Percentiles rank a stretch among this genome's conserved stretches.
phyloP scores from a whole-genome alignment of 495 filamentous ascomycete species.

The Talaromyces trachyspermus region DNA sequence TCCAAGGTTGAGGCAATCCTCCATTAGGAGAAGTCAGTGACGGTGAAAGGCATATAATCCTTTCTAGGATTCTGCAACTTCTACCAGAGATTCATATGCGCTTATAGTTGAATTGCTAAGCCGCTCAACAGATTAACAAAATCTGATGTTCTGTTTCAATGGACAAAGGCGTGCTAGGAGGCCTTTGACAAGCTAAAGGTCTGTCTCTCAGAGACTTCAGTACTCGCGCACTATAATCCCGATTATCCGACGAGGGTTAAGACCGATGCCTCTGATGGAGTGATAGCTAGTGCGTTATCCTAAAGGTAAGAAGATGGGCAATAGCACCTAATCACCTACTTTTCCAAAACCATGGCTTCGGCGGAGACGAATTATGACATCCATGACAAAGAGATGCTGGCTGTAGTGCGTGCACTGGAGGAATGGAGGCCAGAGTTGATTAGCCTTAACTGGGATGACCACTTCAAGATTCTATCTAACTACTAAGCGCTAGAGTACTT shows the following conservation, averaged over 20 bases:
- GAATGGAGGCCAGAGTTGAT: constrained; percentile 20
- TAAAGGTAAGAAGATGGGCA: constrained; percentile 6
- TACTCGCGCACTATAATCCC: constrained; percentile 8
- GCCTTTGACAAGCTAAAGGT: constrained; percentile 43
- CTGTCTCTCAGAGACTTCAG: too few species aligned
- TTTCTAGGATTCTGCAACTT: constrained; percentile 19
- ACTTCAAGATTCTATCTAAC: constrained; percentile 13
- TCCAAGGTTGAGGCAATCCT: constrained; percentile 16
- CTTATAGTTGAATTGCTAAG: constrained; percentile 14
- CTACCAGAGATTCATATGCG: constrained; percentile 22
- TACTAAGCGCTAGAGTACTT: constrained; percentile 22
- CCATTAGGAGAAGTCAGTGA: constrained; percentile 12
- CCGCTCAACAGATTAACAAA: constrained; percentile 9
- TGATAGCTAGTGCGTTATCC: constrained; percentile 7
- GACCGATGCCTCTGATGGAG: constrained; percentile 12
- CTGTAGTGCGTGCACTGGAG: constrained; percentile 16
- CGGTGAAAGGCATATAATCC: too few species aligned
- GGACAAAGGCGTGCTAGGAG: constrained; percentile 54
- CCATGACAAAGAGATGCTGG: constrained; percentile 21
- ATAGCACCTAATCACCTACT: constrained; percentile 15
- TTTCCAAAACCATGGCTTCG: constrained; percentile 16
- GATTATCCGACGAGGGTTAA: constrained; percentile 9
- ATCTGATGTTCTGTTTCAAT: constrained; percentile 12
- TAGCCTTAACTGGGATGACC: constrained; percentile 1
- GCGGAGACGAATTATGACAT: constrained; percentile 23